Evolutionary conservation across 768 basidiomycete species (phyloP).

Genomic region (Lactarius vividus): DNA sequence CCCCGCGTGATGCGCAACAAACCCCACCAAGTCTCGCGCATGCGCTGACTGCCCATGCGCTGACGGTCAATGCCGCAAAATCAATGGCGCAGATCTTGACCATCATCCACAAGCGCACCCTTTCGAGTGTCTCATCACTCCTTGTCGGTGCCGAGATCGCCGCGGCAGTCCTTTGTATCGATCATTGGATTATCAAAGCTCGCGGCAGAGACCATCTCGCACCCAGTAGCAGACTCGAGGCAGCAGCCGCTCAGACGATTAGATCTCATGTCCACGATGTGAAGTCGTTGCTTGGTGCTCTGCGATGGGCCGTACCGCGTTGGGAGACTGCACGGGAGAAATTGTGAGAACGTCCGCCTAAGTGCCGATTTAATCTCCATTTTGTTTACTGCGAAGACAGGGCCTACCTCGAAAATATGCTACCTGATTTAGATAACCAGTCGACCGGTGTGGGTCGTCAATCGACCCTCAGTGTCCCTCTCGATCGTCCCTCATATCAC

Average conservation of each 20-base stretch:
- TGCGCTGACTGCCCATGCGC: slow-evolving; percentile 20
- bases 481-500: background rate
- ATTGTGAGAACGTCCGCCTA: slow-evolving; percentile 8
- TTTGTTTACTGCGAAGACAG: slow-evolving; percentile 8
- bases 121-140: slow-evolving; percentile 25
- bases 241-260: slow-evolving; percentile 3
- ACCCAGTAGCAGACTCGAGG: slow-evolving; percentile 4
- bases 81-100: slow-evolving; percentile 18
- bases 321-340: slow-evolving; percentile 26
- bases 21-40: background rate
- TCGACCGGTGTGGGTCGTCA: background rate
- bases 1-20: slow-evolving; percentile 1
- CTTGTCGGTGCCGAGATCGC: slow-evolving; percentile 22
- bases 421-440: slow-evolving; percentile 17
- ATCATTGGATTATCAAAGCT: slow-evolving; percentile 26
- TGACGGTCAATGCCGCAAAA: slow-evolving; percentile 24
- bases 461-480: background rate
- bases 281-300: slow-evolving; percentile 12
- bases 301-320: slow-evolving; percentile 25
- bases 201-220: slow-evolving; percentile 2
- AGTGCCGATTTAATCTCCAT: background rate
- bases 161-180: slow-evolving; percentile 23
- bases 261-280: slow-evolving; percentile 23
- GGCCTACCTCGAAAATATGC: slow-evolving; percentile 20
- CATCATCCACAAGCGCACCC: slow-evolving; percentile 19